phyloP scores from a whole-genome alignment of 2,329 filamentous ascomycete species.

The Aureobasidium sp. region DNA sequence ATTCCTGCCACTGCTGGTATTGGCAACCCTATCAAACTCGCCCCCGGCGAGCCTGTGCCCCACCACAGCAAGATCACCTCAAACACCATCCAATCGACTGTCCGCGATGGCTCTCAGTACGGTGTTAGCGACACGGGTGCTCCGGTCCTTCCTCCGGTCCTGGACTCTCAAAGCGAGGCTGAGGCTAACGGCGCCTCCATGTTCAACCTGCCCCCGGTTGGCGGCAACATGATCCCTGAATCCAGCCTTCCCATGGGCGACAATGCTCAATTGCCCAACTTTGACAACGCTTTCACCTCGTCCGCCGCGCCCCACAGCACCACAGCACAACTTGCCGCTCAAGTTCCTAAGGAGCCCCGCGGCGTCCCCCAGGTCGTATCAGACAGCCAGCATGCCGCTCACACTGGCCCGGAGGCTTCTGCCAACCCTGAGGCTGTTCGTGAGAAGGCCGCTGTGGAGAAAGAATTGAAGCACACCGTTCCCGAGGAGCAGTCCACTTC shows the following conservation, averaged over 20 bases:
- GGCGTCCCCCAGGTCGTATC: slow-evolving; percentile 59
- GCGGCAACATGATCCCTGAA: slow-evolving; percentile 68
- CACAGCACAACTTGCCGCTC: slow-evolving; percentile 40
- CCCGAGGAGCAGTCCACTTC: slow-evolving; percentile 30
- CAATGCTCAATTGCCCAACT: slow-evolving; percentile 29
- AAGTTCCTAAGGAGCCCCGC: slow-evolving; percentile 39
- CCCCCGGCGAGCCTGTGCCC: slow-evolving; percentile 75
- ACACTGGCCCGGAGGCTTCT: slow-evolving; percentile 57
- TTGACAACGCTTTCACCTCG: slow-evolving; percentile 36
- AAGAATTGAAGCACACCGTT: slow-evolving; percentile 63
- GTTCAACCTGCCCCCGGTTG: slow-evolving; percentile 39
- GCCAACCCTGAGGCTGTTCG: slow-evolving; percentile 57
- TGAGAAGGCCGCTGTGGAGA: slow-evolving; percentile 65
- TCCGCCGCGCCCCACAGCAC: slow-evolving; percentile 39
- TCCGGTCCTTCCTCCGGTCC: slow-evolving; percentile 39
- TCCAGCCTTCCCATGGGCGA: slow-evolving; percentile 66
- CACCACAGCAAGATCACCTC: slow-evolving; percentile 55
- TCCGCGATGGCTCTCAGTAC: slow-evolving; percentile 74
- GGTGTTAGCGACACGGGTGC: slow-evolving; percentile 62
- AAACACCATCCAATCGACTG: slow-evolving; percentile 63
- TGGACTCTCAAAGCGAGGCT: slow-evolving; percentile 38
- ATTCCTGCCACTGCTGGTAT: slow-evolving; percentile 49
- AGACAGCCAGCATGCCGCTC: slow-evolving; percentile 63
- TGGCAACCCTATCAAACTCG: slow-evolving; percentile 72
- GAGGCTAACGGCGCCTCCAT: slow-evolving; percentile 36